Evolutionary conservation across 2,329 filamentous ascomycete species (phyloP).

Genomic region (Nakataea oryzae): DNA sequence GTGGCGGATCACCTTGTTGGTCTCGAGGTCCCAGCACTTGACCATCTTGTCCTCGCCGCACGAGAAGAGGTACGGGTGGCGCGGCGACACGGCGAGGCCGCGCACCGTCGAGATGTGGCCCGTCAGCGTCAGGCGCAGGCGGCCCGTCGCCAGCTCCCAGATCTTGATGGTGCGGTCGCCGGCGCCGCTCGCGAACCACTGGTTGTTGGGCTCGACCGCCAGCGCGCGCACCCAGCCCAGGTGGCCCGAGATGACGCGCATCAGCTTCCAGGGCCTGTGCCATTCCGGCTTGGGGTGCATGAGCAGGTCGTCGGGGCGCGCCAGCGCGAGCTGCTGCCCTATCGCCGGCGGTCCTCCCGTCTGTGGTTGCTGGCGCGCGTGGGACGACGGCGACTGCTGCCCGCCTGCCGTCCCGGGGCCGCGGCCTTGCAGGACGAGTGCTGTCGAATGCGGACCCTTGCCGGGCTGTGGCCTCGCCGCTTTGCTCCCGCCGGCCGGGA

Average conservation of each 20-base stretch:
- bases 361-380: background rate
- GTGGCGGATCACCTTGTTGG: conserved; percentile 97
- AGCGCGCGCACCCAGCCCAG: conserved; percentile 87
- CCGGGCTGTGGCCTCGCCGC: conserved; percentile 7
- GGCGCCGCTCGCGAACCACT: conserved; percentile 94
- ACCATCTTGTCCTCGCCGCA: conserved; percentile 99
- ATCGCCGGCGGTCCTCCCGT: background rate
- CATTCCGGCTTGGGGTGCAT: conserved; percentile 67
- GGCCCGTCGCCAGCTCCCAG: conserved; percentile 87
- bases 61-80: conserved; percentile 94
- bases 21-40: conserved; percentile 98
- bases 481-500: conserved; percentile 23
- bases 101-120: conserved; percentile 91
- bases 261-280: conserved; percentile 97
- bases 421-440: conserved; percentile 22
- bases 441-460: conserved; percentile 19
- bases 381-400: conserved; percentile 5
- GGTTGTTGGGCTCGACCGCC: conserved; percentile 89
- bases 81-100: conserved; percentile 80
- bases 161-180: conserved; percentile 98
- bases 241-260: conserved; percentile 94
- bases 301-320: conserved; percentile 17
- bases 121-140: conserved; percentile 75
- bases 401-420: conserved; percentile 13
- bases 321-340: conserved; percentile 24